Percentiles rank a stretch among this genome's conserved stretches.
These are phyloP conservation scores for Pyrenochaeta sp. DNA, from an alignment of 2,329 filamentous ascomycete genomes.

Conservation along the genomic window DNA sequence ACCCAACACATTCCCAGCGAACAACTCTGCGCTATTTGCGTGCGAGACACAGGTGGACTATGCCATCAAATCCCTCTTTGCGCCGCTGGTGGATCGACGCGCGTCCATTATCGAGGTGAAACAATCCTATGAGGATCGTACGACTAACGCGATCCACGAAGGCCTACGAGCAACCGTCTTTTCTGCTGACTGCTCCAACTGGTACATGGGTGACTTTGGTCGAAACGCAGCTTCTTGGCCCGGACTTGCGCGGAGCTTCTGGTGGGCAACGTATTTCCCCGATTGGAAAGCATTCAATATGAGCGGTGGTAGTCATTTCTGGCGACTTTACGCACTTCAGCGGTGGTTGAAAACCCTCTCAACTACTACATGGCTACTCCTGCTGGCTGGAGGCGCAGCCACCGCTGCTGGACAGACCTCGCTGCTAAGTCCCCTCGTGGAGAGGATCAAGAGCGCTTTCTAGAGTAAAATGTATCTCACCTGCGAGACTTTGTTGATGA, in stretches of 20 bases:
- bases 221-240: conserved; percentile 53
- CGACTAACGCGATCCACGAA: conserved; percentile 41
- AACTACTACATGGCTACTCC: too few species aligned
- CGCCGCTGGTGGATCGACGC: conserved; percentile 44
- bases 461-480: too few species aligned
- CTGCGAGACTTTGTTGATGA: too few species aligned
- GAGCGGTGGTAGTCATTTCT: not conserved
- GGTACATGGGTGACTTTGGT: conserved; percentile 53
- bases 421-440: too few species aligned
- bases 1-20: conserved; percentile 41
- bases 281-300: not conserved
- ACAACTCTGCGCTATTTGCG: conserved; percentile 46
- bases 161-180: conserved; percentile 49
- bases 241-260: conserved; percentile 41
- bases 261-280: conserved; percentile 38
- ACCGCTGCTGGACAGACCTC: too few species aligned
- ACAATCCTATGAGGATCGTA: conserved; percentile 41
- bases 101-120: conserved; percentile 50
- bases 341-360: too few species aligned
- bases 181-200: conserved; percentile 51
- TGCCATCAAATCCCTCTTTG: conserved; percentile 37
- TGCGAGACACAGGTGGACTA: conserved; percentile 44
- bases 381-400: too few species aligned
- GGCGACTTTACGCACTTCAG: not conserved
- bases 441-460: too few species aligned